Evolutionary conservation across 345 rosid species (phyloP), one percentile per base, ranked within the genome.

Genomic region (Salix exigua): DNA sequence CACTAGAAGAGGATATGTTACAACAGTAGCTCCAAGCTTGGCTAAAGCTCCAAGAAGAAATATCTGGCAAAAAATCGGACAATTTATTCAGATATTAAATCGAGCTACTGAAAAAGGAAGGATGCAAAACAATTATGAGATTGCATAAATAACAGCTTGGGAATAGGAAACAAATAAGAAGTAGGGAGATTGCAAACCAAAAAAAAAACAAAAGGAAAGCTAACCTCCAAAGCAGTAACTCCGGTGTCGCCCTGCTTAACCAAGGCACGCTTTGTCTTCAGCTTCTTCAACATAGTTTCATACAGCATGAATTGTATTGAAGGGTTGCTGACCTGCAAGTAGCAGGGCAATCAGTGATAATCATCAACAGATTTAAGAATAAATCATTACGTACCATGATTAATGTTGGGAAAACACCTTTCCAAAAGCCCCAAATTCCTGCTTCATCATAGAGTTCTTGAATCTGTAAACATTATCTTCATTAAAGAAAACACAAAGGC

Each of bases 11-110:
- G 99, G 99, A 87, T 96, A 94, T 44, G 97, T 96, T 60, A 91
- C 89, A 48, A 92, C 85, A 68, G 99, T 96, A 63, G 99, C 99
- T 80, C 97, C 99, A 16, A 96, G 98, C 88, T 96, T 96, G 61
- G 99, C 99, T 82, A 94, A 60, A 80, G 99, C 98, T 83, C 99
- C 99, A 38, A 96, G 92, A 65, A 96, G 87, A 85, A 96, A 96
- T 81, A 90, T 86, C 99, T 92, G 75, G n/a, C 75, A 83, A 55
- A 74, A 81, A 26, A 30, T 31, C 25, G 67, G 75, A 74, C 74
- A 76, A 77, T 44, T 72, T 5, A 37, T 66, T 81, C 63, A 77
- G 68, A 42, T 51, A 64, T 14, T 23, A 73, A 42, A 42, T 30
- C 23, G n/a, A 78, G 66, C 38, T 21, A 62, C 69, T 44, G 26